Base-by-base conservation (phyloP, 441 rosid genomes). In the Viola pubescens region DNA sequence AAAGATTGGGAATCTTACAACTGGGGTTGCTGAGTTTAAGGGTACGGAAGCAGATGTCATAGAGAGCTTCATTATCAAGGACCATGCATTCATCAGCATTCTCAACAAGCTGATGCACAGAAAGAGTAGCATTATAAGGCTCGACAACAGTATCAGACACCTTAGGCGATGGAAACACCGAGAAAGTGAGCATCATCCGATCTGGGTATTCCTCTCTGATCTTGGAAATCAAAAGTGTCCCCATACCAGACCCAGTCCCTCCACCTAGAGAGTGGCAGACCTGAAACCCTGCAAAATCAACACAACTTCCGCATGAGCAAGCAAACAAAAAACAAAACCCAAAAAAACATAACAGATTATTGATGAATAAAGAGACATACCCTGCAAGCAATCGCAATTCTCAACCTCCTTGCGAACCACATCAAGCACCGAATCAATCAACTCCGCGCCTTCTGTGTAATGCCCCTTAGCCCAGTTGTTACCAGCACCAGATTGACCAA, bases 151-250 rank as follows among this genome's bases (percentile, higher is more conserved):
- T 81, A 54, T 81, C 88, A 50, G 85, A 83, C 26, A 83, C 88
- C 73, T 79, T 79, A 9, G 85, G 85, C 34, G 34, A 26, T 26
- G 34, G 34, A 37, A 83, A 83, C 3, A 83, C 85, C 0, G 88
- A 83, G 71, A 82, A 82, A 10, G 85, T 82, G 45, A 82, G 80
- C 85, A 82, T 80, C 88, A 82, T 82, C 47, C 85, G 60, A 65
- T 82, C 84, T n/a, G 83, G 85, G 60, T 78, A 82, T 68, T 82
- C 88, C 65, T 82, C 85, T 54, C 85, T 70, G 66, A 82, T 82
- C 74, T 76, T 82, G 0, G 88, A 80, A 48, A 82, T 82, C 81
- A 82, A 65, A 5, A 82, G 78, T 7, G 83, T 78, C 37, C 87
- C 84, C 84, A 82, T 82, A 1, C 84, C 82, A 26, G 87, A 82